These are phyloP conservation scores for Apostasia shenzhenica DNA, from an alignment of 106 monocot species.

Conservation along the genomic window DNA sequence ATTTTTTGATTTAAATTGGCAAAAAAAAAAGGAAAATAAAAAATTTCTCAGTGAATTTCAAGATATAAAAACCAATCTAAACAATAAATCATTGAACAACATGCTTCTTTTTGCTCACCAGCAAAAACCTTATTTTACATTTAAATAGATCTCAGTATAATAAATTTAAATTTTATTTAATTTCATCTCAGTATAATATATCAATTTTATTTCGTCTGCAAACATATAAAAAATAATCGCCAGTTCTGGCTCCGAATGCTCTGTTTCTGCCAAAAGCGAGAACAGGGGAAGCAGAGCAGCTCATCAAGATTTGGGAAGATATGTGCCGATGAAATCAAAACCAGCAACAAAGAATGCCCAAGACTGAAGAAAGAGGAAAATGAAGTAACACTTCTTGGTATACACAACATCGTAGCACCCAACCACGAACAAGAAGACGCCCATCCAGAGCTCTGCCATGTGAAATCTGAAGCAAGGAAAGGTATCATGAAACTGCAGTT, in stretches of 20 bases:
- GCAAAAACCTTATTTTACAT: too few species aligned
- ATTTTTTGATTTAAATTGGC: neutral
- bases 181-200: too few species aligned
- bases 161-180: too few species aligned
- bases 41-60: neutral
- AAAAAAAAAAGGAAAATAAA: neutral
- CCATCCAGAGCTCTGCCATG: slow-evolving; percentile 35
- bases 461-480: slow-evolving; percentile 24
- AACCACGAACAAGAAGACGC: slow-evolving; percentile 24
- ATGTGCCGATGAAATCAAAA: slow-evolving; percentile 45
- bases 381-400: slow-evolving; percentile 27
- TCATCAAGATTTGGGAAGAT: slow-evolving; percentile 1
- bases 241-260: too few species aligned
- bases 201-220: too few species aligned
- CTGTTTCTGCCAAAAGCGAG: too few species aligned
- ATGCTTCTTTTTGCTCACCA: too few species aligned
- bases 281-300: too few species aligned
- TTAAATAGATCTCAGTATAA: too few species aligned
- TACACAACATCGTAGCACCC: slow-evolving; percentile 35
- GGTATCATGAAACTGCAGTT: neutral
- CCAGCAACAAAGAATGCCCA: slow-evolving; percentile 42
- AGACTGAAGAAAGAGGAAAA: slow-evolving; percentile 51
- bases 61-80: neutral
- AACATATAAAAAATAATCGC: too few species aligned
- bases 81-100: too few species aligned